Evolutionary conservation across 495 filamentous ascomycete genomes (phyloP), one percentile per base, ranked within the genome.

Genomic region (Sporormia fimetaria): DNA sequence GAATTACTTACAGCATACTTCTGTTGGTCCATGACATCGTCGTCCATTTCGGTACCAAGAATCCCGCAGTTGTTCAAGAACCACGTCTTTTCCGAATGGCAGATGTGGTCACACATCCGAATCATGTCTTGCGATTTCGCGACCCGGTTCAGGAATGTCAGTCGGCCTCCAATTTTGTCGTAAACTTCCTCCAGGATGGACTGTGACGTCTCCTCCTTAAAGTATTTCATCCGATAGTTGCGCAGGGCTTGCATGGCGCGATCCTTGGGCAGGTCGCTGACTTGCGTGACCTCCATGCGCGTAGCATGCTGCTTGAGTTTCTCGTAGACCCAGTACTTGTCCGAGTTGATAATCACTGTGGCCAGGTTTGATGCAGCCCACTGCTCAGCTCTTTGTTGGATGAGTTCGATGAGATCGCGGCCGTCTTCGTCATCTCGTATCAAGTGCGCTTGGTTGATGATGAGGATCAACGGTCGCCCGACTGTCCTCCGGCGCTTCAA

Each of bases 11-110:
- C 80, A 21, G 88, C 80, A 63, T 81, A 90, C 57, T 98, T 98
- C 51, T 96, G 90, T 62, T 95, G 80, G 55, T 96, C 86, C 90
- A 98, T 96, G 26, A 95, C 90, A 62, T 98, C 90, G 64, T 98
- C 90, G 51, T 98, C 90, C 87, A 95, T 95, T 47, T 84, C 83
- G 28, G 59, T 65, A 11, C 90, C 90, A 7, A 98, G 73, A 44
- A 96, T 92, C 74, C 87, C 86, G 61, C 87, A 94, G 49, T 92
- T 44, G 62, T 93, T 95, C 30, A 95, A 58, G 55, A 96, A 82
- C 90, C 90, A 98, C 1, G 76, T 84, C 61, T 85, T 90, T 59
- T 98, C 90, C 16, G 70, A 75, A 23, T 77, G 62, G 45, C 78
- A 81, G 47, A 98, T 95, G 11, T 75, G 60, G 20, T 83, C 63